A percentile compares a stretch with the other conserved stretches of the same genome.
These are phyloP conservation scores for Gracilaria gracilis DNA, from an alignment of 23 red algal genomes.

Conservation along the genomic window DNA sequence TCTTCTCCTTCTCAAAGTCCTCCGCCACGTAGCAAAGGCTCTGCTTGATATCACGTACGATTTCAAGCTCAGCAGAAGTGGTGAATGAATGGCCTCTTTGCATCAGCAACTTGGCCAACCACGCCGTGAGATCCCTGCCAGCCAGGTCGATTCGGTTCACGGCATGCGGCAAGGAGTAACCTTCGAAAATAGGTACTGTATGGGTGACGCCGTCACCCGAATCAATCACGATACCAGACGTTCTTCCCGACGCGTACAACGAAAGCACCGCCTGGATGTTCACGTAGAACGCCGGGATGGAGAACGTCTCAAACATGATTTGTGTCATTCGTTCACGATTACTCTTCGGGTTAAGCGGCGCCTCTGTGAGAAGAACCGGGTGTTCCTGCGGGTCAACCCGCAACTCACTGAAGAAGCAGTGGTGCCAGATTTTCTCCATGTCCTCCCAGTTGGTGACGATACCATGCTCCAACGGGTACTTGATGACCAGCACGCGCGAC, in stretches of 20 bases:
- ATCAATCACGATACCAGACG: slow-evolving; percentile 96
- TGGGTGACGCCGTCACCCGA: slow-evolving; percentile 99
- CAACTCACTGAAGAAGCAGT: slow-evolving; percentile 95
- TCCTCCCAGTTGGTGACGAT: slow-evolving; percentile 99
- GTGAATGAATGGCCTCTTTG: slow-evolving; percentile 97
- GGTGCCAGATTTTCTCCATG: slow-evolving; percentile 99
- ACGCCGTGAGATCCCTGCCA: slow-evolving; percentile 91
- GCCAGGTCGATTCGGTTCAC: slow-evolving; percentile 95
- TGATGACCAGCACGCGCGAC: slow-evolving; percentile 94
- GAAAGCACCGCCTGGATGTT: slow-evolving; percentile 98
- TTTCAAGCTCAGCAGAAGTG: slow-evolving; percentile 98
- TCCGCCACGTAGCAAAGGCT: slow-evolving; percentile 94
- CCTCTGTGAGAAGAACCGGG: slow-evolving; percentile 95
- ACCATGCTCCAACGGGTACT: slow-evolving; percentile 99
- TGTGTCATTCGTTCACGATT: slow-evolving; percentile 97
- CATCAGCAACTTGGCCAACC: slow-evolving; percentile 92
- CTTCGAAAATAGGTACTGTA: slow-evolving; percentile 99
- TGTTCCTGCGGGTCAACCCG: slow-evolving; percentile 96
- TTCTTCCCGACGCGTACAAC: slow-evolving; percentile 98
- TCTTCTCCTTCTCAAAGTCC: slow-evolving; percentile 92
- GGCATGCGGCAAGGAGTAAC: slow-evolving; percentile 98
- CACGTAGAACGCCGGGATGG: slow-evolving; percentile 98
- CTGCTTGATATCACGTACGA: slow-evolving; percentile 99
- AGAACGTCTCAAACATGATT: slow-evolving; percentile 99
- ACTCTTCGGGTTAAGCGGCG: slow-evolving; percentile 96